Base-by-base conservation (phyloP, 176 grass and related monocot species). In the Puya raimondii region DNA sequence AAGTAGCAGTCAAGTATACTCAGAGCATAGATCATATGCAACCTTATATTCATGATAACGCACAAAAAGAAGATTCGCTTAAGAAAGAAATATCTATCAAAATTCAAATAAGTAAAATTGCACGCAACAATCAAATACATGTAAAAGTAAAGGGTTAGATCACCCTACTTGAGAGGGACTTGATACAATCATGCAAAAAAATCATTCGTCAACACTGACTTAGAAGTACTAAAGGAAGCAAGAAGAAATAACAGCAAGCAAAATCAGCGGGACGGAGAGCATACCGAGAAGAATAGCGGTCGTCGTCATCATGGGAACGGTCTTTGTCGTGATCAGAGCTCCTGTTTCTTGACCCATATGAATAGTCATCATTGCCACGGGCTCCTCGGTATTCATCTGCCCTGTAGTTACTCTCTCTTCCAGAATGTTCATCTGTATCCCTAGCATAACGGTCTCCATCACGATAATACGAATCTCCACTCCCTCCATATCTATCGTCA, bases 361-460 rank as follows among this genome's bases (percentile, higher is more conserved):
- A 73, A 81, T 96, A 89, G 50, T 96, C 89, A 68, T 82, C 75
- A 74, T 85, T 91, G 74, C 80, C 78, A 53, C 78, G 64, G 71
- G 80, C 77, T 64, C 88, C 83, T 74, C 76, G 84, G 72, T 76
- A 88, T 51, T 96, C 93, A 63, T 93, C 89, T 68, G 92, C 94
- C 71, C 78, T 93, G 11, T 89, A 75, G 57, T 78, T 54, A 65
- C 33, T 5, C 33, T 85, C 84, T 65, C 79, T 88, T 51, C 76
- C 70, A 65, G 86, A 87, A 26, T 72, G 81, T 33, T 92, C 94
- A 78, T 93, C 88, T 56, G 86, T 88, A 75, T 85, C 87, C 70
- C 87, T 85, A 2, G 84, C 91, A 81, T 93, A 90, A 70, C 85
- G 83, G 73, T 89, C 86, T 67, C 84, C 86, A 48, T 99, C 89